Conservation (phyloP, 2,329 filamentous ascomycete genomes). For the Sordariomycetes sp. region DNA sequence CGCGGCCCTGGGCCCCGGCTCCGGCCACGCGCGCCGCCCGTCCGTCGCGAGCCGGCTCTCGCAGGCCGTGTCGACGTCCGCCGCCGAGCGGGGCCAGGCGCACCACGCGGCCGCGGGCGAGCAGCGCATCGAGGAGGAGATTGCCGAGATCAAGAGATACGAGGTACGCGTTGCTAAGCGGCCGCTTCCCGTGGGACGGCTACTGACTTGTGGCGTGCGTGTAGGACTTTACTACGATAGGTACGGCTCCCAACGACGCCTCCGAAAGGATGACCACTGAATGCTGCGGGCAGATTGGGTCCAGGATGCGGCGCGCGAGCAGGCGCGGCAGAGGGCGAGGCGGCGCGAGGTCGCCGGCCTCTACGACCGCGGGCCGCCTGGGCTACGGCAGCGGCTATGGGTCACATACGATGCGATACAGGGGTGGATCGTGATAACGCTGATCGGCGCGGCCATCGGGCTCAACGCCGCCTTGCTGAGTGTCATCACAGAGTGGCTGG, state of each 20-base stretch:
- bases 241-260: slow-evolving; percentile 22
- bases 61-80: slow-evolving; percentile 55
- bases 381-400: slow-evolving; percentile 70
- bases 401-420: slow-evolving; percentile 93
- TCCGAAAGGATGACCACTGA: neutral
- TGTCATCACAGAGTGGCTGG: slow-evolving; percentile 93
- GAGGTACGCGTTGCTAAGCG: slow-evolving; percentile 39
- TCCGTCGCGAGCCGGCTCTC: slow-evolving; percentile 54
- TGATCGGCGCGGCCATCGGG: slow-evolving; percentile 87
- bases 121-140: slow-evolving; percentile 79
- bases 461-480: slow-evolving; percentile 87
- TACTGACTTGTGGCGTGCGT: neutral
- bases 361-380: slow-evolving; percentile 54
- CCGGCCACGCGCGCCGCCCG: slow-evolving; percentile 24
- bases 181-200: slow-evolving; percentile 2
- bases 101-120: slow-evolving; percentile 39
- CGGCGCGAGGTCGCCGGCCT: slow-evolving; percentile 60
- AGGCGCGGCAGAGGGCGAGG: slow-evolving; percentile 64
- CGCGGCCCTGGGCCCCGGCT: slow-evolving; percentile 9
- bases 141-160: slow-evolving; percentile 95
- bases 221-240: slow-evolving; percentile 86
- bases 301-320: slow-evolving; percentile 87
- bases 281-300: slow-evolving; percentile 64
- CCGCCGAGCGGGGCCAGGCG: slow-evolving; percentile 47
- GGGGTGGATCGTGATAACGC: slow-evolving; percentile 92